Evolutionary conservation across 805 yeast genomes (phyloP), one percentile per base, ranked within the genome.

Genomic region (Isabelozyma gotoi): DNA sequence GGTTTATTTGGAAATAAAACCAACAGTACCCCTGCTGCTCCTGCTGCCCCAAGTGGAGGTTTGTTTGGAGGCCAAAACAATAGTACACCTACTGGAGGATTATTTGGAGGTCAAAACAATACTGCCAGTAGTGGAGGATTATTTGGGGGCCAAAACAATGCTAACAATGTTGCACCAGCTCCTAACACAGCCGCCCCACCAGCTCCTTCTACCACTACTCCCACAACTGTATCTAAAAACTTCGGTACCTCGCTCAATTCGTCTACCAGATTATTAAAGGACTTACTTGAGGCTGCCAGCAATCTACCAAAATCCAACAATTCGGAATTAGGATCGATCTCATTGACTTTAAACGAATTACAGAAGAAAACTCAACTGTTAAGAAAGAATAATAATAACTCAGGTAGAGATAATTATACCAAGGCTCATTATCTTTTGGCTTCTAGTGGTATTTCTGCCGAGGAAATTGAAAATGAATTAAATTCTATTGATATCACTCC

Each of bases 381-480:
- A 54, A 72, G 89, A 43, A 76, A 73, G 44, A 44, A 46, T 14
- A 56, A 55, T 12, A 52, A 46, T 33, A 60, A 61, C n/a, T 61
- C 55, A 32, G 56, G 58, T 15, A 58, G 59, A 15, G 55, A 60
- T 11, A 68, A 69, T 36, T 76, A 68, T 55, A 84, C 89, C 2
- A 84, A 82, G 55, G 94, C 88, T 2, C 98, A 94, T 59, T 94
- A 94, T 61, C 68, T 94, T 33, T 70, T 92, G 36, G 96, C 97
- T 5, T 87, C 91, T 1, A 85, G 92, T 56, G 97, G 97, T 1
- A 78, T 90, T 41, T 82, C 88, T 34, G 84, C 92, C 40, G 96
- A 88, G 53, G 94, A 88, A 44, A 81, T 91, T 33, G 90, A 87
- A 50, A 66, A 65, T 24, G 84, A 81, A 39, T 63, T 84, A 44